A percentile compares a stretch with the other conserved stretches of the same genome.
phyloP scores from a whole-genome alignment of 2,329 filamentous ascomycete species.

The Trichoderma sp. region DNA sequence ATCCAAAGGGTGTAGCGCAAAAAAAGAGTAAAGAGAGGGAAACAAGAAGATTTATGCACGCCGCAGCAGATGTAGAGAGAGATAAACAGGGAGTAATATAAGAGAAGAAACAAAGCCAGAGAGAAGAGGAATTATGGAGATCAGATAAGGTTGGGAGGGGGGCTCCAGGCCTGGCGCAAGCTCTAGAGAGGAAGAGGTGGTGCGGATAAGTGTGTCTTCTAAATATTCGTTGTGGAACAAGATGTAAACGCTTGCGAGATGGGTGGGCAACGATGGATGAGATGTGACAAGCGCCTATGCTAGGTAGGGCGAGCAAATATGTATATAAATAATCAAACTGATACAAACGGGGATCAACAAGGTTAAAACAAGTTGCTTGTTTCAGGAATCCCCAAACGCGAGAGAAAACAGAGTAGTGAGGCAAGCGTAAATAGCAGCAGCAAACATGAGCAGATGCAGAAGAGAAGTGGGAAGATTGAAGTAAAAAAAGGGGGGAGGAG shows the following conservation, averaged over 20 bases:
- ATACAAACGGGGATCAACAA: slow-evolving; percentile 16
- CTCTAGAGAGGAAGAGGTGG: slow-evolving; percentile 6
- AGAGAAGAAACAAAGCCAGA: background rate
- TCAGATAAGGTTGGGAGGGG: background rate
- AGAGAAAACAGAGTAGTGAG: background rate
- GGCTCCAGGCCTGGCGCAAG: slow-evolving; percentile 12
- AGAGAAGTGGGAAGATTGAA: slow-evolving; percentile 2
- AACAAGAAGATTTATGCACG: background rate
- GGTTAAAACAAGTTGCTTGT: slow-evolving; percentile 15
- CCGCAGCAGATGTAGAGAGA: background rate
- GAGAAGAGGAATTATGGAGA: background rate
- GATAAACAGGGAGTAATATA: background rate
- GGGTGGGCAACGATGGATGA: background rate
- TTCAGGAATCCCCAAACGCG: slow-evolving; percentile 20
- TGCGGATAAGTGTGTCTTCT: background rate
- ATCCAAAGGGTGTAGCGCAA: background rate
- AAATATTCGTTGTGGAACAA: background rate
- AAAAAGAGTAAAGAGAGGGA: background rate
- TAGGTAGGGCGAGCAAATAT: background rate
- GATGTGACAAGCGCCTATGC: slow-evolving; percentile 14
- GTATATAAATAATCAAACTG: slow-evolving; percentile 7
- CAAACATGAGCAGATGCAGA: slow-evolving; percentile 9
- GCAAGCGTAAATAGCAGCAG: background rate
- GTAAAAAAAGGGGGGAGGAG: slow-evolving; percentile 6
- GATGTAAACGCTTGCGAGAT: background rate